Evolutionary conservation across 805 yeast species (phyloP), one percentile per base, ranked within the genome.

Genomic region (Metschnikowia aberdeeniae): DNA sequence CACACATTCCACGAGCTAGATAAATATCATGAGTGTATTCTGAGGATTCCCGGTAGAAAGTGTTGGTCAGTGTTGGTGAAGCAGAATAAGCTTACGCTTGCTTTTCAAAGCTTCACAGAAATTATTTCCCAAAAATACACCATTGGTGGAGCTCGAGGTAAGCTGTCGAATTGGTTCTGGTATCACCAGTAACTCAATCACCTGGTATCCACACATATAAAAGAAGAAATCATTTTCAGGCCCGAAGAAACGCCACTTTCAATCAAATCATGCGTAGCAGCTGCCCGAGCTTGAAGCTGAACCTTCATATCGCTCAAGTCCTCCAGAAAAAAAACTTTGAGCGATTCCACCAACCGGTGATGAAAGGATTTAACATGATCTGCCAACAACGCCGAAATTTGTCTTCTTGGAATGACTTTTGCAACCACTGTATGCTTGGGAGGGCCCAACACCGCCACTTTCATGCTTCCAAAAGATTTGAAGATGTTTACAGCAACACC

Each of bases 401-500:
- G 29, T 10, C 30, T 37, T 13, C 40, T 37, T 2, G 40, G 40
- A 6, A 37, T 33, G 10, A 37, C 34, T 27, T 29, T 30, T 12
- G 40, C 40, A 17, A 37, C 19, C 9, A 13, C 40, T 26, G 29
- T 37, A 19, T 27, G 29, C 20, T n/a, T 28, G 10, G 40, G 40
- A 6, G 34, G 33, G 19, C 14, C 3, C 13, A 37, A 37, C 4
- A 37, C 34, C n/a, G 28, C 40, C 26, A 19, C 6, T 20, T 37
- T 37, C 28, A 37, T 13, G n/a, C 17, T 12, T 7, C 20, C 40
- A 5, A 37, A 29, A 12, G 22, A 11, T 20, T 26, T 12, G 6
- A 30, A 29, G 12, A 67, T 47, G 8, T 64, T 44, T 22, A 51
- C 24, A 1, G 53, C 28, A 8, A 50, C 45, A 1, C 75, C 74